Conservation (phyloP, 306 rosid species). For the Betula pendula region DNA sequence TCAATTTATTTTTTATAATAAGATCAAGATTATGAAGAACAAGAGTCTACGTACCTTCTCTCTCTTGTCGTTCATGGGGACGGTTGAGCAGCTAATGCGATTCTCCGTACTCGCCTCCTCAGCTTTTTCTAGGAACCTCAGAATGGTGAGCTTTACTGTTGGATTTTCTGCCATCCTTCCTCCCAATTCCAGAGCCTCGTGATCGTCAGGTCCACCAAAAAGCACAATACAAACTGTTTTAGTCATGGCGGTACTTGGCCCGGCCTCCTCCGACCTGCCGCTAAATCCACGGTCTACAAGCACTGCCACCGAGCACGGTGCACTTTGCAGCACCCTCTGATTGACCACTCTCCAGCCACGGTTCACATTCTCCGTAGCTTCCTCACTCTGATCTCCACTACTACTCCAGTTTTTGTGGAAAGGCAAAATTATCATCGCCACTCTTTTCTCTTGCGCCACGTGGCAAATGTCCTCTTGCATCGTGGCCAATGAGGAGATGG, state of each 20-base stretch:
- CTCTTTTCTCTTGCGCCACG: constrained; percentile 34
- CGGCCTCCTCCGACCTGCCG: neutral
- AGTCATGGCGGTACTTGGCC: neutral
- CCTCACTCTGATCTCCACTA: constrained; percentile 13
- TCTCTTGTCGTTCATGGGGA: neutral
- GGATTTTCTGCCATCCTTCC: constrained; percentile 45
- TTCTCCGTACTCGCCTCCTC: neutral
- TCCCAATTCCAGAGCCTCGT: constrained; percentile 43
- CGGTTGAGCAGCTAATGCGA: constrained; percentile 3
- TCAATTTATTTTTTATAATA: too few relatives aligned
- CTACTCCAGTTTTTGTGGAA: constrained; percentile 36
- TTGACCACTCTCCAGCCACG: constrained; percentile 44
- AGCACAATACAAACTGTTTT: constrained; percentile 38
- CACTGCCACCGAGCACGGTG: constrained; percentile 36
- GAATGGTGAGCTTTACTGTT: constrained; percentile 8
- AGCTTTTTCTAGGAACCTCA: constrained; percentile 26
- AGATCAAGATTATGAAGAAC: too few relatives aligned
- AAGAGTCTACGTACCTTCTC: constrained; percentile 20
- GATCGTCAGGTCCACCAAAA: constrained; percentile 41
- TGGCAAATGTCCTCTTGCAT: constrained; percentile 51
- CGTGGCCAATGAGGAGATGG: constrained; percentile 31
- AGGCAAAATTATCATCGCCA: constrained; percentile 36
- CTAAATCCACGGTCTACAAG: constrained; percentile 26
- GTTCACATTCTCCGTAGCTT: constrained; percentile 13
- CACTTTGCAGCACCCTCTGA: constrained; percentile 38